Evolutionary conservation across 148 eudicot genomes (phyloP), one percentile per base, ranked within the genome.

Genomic region (Nyssa sinensis): DNA sequence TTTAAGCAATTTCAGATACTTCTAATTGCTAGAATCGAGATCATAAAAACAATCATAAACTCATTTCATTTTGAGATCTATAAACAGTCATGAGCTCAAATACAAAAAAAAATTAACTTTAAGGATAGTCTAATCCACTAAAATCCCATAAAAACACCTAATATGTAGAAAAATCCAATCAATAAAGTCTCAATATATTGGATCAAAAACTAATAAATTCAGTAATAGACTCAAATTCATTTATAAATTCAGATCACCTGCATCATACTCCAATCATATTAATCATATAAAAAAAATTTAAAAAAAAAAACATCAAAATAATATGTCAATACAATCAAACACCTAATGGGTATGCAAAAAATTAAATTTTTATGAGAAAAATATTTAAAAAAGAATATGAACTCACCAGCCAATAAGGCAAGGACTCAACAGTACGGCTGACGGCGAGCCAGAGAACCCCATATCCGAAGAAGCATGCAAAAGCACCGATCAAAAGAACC

Each of bases 361-460:
- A n/a, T n/a, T n/a, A n/a, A n/a, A n/a, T n/a, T n/a, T n/a, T n/a
- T n/a, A n/a, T n/a, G n/a, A n/a, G n/a, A n/a, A n/a, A n/a, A n/a
- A n/a, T n/a, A n/a, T n/a, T n/a, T n/a, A 37, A 37, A 37, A 4
- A 37, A 3, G 21, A 55, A 21, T 17, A 35, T 8, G 32, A 19
- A 32, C 73, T 72, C 78, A 92, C 97, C 85, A 86, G 65, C 90
- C 89, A 92, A 75, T 83, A 88, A 64, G 97, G 97, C 83, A 92
- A 69, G 61, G 69, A 66, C 1, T 65, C 64, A 64, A 92, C 76
- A 71, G 91, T 92, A 0, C 75, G 85, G 29, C 76, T 83, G 24
- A 92, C 86, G 49, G 90, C 84, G 31, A 90, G 85, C 94, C 92
- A 92, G 3, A 90, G 78, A 64, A 92, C 79, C 2, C 91, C 94